Evolutionary conservation across 2,329 filamentous ascomycete genomes (phyloP).

Genomic region (Claviceps sp.): DNA sequence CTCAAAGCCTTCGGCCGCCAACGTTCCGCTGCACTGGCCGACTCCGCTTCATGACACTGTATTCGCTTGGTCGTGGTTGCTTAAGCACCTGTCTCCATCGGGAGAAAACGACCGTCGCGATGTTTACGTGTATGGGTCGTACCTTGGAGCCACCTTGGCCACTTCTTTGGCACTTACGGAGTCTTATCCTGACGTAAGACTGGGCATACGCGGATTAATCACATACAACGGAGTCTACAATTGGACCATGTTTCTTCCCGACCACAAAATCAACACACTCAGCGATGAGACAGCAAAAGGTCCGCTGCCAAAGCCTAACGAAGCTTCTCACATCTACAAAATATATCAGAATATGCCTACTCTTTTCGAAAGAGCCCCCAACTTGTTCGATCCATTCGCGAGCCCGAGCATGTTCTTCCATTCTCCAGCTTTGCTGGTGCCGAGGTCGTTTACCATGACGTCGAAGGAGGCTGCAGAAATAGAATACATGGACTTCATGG

Average conservation of each 20-base stretch:
- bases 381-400: constrained; percentile 47
- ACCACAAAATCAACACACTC: constrained; percentile 31
- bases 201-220: constrained; percentile 39
- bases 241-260: constrained; percentile 47
- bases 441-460: constrained; percentile 28
- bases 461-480: constrained; percentile 15
- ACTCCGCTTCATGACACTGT: constrained; percentile 42
- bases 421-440: constrained; percentile 32
- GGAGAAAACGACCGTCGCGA: constrained; percentile 19
- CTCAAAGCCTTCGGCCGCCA: constrained; percentile 7
- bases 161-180: constrained; percentile 45
- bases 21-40: constrained; percentile 32
- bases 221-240: constrained; percentile 50
- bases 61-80: constrained; percentile 41
- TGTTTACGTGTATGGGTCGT: constrained; percentile 39
- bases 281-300: constrained; percentile 9
- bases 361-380: constrained; percentile 34
- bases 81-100: constrained; percentile 27
- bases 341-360: constrained; percentile 22
- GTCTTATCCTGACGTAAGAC: constrained; percentile 25
- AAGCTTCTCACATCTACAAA: constrained; percentile 23
- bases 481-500: constrained; percentile 10
- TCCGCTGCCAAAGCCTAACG: constrained; percentile 11
- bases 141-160: constrained; percentile 44
- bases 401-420: constrained; percentile 47